These are phyloP conservation scores for Tagetes erecta DNA, from an alignment of 129 eudicot species.

Conservation along the genomic window DNA sequence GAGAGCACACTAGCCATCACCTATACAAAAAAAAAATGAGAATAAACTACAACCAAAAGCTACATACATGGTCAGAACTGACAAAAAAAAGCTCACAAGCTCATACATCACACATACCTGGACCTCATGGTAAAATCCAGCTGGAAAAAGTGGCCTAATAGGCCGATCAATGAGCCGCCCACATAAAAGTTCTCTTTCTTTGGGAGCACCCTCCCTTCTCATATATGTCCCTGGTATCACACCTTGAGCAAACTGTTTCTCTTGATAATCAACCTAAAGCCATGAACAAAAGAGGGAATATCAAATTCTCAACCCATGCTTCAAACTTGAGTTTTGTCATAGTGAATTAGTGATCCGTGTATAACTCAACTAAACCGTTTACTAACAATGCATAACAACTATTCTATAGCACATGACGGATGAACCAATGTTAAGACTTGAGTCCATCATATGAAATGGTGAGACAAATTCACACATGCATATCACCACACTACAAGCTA, in stretches of 20 bases:
- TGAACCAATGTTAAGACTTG: neutral
- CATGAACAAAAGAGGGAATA: neutral
- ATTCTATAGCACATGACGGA: neutral
- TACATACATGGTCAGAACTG: neutral
- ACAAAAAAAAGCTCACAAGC: constrained; percentile 2
- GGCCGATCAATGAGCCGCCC: constrained; percentile 95
- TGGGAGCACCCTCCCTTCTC: constrained; percentile 79
- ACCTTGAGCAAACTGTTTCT: constrained; percentile 97
- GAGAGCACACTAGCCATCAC: constrained; percentile 94
- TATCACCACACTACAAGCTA: neutral
- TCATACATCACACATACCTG: constrained; percentile 36
- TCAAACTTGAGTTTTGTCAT: neutral
- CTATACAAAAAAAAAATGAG: constrained; percentile 36
- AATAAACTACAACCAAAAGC: neutral
- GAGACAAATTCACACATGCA: neutral
- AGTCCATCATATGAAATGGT: neutral
- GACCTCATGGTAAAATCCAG: constrained; percentile 94
- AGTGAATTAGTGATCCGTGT: constrained; percentile 15
- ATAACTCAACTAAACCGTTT: neutral
- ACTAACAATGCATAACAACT: neutral
- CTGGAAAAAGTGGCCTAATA: constrained; percentile 90
- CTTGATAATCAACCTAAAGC: constrained; percentile 91
- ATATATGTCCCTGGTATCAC: constrained; percentile 87
- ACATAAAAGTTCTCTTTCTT: constrained; percentile 91
- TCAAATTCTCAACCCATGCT: neutral